phyloP scores from a whole-genome alignment of 176 grass and related monocot genomes.

The Bolboschoenus planiculmis region DNA sequence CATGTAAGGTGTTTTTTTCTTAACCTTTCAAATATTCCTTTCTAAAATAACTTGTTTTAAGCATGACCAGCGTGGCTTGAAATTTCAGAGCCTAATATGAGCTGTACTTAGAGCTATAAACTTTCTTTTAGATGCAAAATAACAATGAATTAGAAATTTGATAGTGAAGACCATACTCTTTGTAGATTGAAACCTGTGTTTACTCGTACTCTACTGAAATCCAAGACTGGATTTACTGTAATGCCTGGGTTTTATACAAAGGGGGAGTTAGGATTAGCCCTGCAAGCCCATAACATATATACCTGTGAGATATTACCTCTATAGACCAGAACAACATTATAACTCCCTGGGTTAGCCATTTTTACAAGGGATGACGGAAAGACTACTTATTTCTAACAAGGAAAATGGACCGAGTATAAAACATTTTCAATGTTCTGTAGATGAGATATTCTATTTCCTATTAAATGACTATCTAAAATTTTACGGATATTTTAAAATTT shows the following conservation, averaged over 20 bases:
- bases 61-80: background rate
- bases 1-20: background rate
- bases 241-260: background rate
- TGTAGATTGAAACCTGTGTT: background rate
- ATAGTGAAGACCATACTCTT: background rate
- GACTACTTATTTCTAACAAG: background rate
- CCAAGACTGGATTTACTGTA: background rate
- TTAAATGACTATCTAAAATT: no score
- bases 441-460: no score
- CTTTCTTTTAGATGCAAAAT: background rate
- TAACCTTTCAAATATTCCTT: background rate
- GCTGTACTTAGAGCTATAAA: background rate
- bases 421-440: no score
- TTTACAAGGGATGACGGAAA: background rate
- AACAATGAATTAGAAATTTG: constrained; percentile 7
- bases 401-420: no score
- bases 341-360: background rate
- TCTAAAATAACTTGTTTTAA: background rate
- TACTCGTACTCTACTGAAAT: background rate
- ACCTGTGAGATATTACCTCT: background rate
- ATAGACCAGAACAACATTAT: background rate
- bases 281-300: background rate
- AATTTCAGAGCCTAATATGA: background rate
- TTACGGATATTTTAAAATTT: background rate
- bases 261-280: background rate